phyloP scores from a whole-genome alignment of 768 basidiomycete genomes.

The Cubamyces lactineus region DNA sequence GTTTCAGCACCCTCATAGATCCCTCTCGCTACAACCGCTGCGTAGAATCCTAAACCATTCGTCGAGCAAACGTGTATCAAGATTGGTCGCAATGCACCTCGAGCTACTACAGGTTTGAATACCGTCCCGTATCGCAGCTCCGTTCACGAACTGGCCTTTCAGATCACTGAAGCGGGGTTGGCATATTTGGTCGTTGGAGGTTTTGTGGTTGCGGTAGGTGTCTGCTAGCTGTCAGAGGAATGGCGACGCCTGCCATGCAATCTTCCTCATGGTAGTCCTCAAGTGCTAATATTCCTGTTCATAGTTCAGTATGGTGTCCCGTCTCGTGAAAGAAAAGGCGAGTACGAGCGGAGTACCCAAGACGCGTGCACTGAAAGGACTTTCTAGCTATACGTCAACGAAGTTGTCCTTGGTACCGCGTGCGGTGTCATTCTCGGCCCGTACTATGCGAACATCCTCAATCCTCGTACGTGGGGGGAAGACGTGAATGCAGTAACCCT shows the following conservation, averaged over 20 bases:
- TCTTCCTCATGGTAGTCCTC: background rate
- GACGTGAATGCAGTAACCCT: slow-evolving; percentile 68
- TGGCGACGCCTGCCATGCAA: too few species aligned
- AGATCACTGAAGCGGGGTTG: slow-evolving; percentile 57
- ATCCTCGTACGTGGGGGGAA: slow-evolving; percentile 75
- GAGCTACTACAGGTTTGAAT: slow-evolving; percentile 34
- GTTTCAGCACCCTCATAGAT: too few species aligned
- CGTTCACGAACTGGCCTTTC: slow-evolving; percentile 33
- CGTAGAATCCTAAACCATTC: too few species aligned
- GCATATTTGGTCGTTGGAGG: slow-evolving; percentile 69
- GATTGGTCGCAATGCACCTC: slow-evolving; percentile 4
- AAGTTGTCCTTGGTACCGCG: slow-evolving; percentile 88
- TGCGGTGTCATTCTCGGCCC: slow-evolving; percentile 74
- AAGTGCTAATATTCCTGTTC: background rate
- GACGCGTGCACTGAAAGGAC: background rate
- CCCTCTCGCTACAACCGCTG: too few species aligned
- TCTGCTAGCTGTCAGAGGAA: background rate
- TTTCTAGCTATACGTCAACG: slow-evolving; percentile 79
- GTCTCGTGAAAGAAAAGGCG: slow-evolving; percentile 78
- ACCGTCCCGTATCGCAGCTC: slow-evolving; percentile 10
- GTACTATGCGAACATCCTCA: slow-evolving; percentile 66
- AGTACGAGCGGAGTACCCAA: too few species aligned
- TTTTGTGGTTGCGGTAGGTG: slow-evolving; percentile 50
- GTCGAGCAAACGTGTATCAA: too few species aligned
- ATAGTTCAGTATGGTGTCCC: slow-evolving; percentile 84